Base-by-base conservation (phyloP, 2,329 filamentous ascomycete species). In the Cladosporium sp. region DNA sequence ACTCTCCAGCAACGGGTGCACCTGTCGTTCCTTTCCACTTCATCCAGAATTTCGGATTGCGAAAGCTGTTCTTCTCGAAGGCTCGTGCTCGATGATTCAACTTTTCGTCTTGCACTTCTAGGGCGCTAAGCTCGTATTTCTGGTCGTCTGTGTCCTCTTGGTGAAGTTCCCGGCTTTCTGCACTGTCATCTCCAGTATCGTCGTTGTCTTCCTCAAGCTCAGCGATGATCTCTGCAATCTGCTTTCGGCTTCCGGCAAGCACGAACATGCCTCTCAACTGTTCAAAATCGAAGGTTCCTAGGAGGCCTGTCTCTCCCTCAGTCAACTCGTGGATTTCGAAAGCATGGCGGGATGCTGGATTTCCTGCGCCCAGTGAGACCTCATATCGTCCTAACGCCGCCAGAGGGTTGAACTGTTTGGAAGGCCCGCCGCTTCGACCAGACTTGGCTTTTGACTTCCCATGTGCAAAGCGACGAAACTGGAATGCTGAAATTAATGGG, bases 61-160 rank as follows among this genome's bases (percentile, higher is more conserved):
- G 54, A n/a, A 58, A 58, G 39, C 48, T 54, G 42, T 53, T 57
- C 45, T 54, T 57, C 43, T 58, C 54, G 43, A 56, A 56, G 4
- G 47, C 38, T 15, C 30, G 18, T 13, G 47, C 43, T 32, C 49
- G 44, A 4, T 47, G 44, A 18, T 53, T 55, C 36, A 47, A 19
- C 22, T 48, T 49, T 37, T 53, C 47, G 7, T 55, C 53, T 51
- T 43, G 41, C 40, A 45, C 19, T 39, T 53, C 51, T 13, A 45
- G 24, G n/a, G 41, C 41, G 13, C 39, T 52, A 2, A 17, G 44
- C 29, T 47, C 48, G 15, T 50, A 6, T 15, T 17, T 17, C 15
- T 22, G n/a, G 4, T 27, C 4, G 2, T 6, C 15, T 7, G 27
- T 12, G n/a, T 47, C 43, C 11, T 38, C 37, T n/a, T 40, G 34